Base-by-base conservation (phyloP, 2,329 filamentous ascomycete genomes). In the Cordyceps militaris region DNA sequence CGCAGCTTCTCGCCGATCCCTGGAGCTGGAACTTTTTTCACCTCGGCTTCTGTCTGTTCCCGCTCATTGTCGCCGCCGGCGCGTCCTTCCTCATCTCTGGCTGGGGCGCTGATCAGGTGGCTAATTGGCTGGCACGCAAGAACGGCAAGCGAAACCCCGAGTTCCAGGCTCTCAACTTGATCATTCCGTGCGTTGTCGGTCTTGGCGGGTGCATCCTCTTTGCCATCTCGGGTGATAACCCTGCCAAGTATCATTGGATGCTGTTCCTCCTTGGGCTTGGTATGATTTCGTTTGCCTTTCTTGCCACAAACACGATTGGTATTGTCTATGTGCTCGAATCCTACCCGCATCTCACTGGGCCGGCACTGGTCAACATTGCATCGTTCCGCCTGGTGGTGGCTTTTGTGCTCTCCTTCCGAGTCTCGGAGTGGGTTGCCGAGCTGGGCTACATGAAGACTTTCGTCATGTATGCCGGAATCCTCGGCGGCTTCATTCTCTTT, bases 261-360 rank as follows among this genome's bases (percentile, higher is more conserved):
- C 44, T 69, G 1, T 61, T 69, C 26, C 58, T 70, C 5, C 43
- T 63, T 1, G 66, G 66, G 3, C 58, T 63, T 1, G 65, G 66
- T 51, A 51, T 71, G n/a, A 61, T 70, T 36, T 57, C 66, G 3
- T 68, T 69, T n/a, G 66, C 62, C 3, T 65, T 65, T 52, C 57
- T 70, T 7, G 63, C 65, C n/a, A 61, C 62, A 7, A 63, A 66
- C 59, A 64, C 67, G 4, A 64, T 65, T 23, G 58, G 66, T 50
- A 68, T 65, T 60, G 70, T 70, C 7, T 70, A 65, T 44, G 61
- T 70, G 2, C 62, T 72, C 4, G 69, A 72, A 61, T 70, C 66
- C 47, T 70, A 68, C 46, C 70, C 70, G 10, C 47, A 34, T 8
- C 10, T 47, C 9, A 44, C 40, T 2, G 69, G 69, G 3, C 66